phyloP scores from a whole-genome alignment of 345 rosid species.

The Lepidium sativum region DNA sequence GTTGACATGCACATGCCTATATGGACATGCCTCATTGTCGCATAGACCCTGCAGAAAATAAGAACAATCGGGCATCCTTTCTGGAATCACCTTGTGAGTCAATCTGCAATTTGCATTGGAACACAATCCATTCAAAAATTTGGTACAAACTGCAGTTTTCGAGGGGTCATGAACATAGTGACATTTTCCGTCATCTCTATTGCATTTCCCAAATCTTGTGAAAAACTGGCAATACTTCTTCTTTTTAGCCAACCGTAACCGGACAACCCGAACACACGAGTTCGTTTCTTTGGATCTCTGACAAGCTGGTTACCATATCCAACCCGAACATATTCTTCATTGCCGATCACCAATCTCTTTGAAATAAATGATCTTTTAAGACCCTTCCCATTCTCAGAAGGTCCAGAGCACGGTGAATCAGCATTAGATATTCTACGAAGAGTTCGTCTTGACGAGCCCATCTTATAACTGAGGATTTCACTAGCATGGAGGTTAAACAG shows the following conservation, averaged over 20 bases:
- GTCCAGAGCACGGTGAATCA: slow-evolving; percentile 35
- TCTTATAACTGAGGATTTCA: too few relatives aligned
- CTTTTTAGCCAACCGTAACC: slow-evolving; percentile 71
- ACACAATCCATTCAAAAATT: slow-evolving; percentile 79
- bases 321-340: slow-evolving; percentile 89
- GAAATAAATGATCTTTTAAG: slow-evolving; percentile 58
- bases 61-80: slow-evolving; percentile 97
- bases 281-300: slow-evolving; percentile 89
- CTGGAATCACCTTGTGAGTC: slow-evolving; percentile 98
- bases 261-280: slow-evolving; percentile 77
- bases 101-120: slow-evolving; percentile 66
- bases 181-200: slow-evolving; percentile 87
- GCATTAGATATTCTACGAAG: slow-evolving; percentile 82
- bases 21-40: slow-evolving; percentile 68
- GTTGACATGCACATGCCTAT: slow-evolving; percentile 90
- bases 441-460: slow-evolving; percentile 87
- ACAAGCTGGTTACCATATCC: slow-evolving; percentile 93
- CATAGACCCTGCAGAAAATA: slow-evolving; percentile 95
- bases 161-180: slow-evolving; percentile 86
- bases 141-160: slow-evolving; percentile 93
- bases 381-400: slow-evolving; percentile 34
- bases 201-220: slow-evolving; percentile 96
- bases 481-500: too few relatives aligned
- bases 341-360: slow-evolving; percentile 82
- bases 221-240: slow-evolving; percentile 87